phyloP scores from a whole-genome alignment of 148 eudicot genomes.

The Rhododendron simsii region DNA sequence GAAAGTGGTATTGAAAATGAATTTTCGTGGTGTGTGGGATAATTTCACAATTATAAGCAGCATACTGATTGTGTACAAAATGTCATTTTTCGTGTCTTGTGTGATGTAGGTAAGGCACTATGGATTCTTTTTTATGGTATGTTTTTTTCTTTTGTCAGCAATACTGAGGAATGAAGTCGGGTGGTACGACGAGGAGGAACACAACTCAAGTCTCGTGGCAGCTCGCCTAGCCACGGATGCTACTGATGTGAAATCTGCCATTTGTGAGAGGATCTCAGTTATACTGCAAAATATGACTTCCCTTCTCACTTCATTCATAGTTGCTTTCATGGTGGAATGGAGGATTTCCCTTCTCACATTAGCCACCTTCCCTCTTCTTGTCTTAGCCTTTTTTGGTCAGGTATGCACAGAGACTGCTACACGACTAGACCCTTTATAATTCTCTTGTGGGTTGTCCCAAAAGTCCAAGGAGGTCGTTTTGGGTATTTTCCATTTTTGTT shows the following conservation, averaged over 20 bases:
- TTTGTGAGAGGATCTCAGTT: slow-evolving; percentile 94
- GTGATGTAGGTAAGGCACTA: no score
- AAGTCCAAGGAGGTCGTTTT: background rate
- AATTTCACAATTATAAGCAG: no score
- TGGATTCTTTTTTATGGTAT: no score
- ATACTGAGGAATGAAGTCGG: slow-evolving; percentile 97
- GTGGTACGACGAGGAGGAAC: slow-evolving; percentile 99
- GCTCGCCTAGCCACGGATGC: slow-evolving; percentile 92
- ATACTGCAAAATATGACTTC: slow-evolving; percentile 96
- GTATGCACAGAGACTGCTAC: slow-evolving; percentile 21
- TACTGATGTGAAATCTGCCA: slow-evolving; percentile 93
- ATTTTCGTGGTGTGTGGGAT: no score
- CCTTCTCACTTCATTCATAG: slow-evolving; percentile 91
- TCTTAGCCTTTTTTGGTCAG: slow-evolving; percentile 97
- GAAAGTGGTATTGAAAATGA: no score
- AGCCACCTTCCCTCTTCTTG: slow-evolving; percentile 93
- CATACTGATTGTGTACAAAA: no score
- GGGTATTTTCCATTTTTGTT: background rate
- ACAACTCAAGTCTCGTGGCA: slow-evolving; percentile 96
- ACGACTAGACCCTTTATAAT: background rate
- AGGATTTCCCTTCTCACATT: slow-evolving; percentile 92
- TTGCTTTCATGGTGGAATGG: slow-evolving; percentile 96
- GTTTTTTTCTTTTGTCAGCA: slow-evolving; percentile 32
- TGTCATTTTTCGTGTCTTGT: no score
- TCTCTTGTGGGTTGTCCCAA: background rate